These are phyloP conservation scores for Magnolia sinica DNA, from an alignment of 164 flowering plant genomes.

Conservation along the genomic window DNA sequence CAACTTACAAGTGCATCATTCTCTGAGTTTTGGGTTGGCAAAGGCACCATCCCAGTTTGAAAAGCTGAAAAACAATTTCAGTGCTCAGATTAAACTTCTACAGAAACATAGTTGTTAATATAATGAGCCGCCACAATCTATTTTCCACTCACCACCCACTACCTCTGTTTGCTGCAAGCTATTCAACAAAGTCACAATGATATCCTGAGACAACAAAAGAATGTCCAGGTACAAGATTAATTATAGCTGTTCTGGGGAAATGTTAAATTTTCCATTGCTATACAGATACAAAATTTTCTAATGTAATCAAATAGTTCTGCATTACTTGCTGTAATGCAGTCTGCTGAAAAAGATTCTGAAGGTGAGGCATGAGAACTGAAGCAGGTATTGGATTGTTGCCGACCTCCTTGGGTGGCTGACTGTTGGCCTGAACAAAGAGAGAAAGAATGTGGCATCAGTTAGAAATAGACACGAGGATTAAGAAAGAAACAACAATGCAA, in stretches of 20 bases:
- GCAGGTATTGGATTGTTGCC: slow-evolving; percentile 38
- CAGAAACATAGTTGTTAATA: not conserved
- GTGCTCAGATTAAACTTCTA: not conserved
- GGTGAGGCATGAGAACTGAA: slow-evolving; percentile 76
- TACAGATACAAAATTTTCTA: not conserved
- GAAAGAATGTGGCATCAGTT: not conserved
- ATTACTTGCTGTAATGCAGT: slow-evolving; percentile 83
- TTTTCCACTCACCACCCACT: slow-evolving; percentile 62
- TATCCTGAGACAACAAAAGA: slow-evolving; percentile 50
- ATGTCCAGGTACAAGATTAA: not conserved
- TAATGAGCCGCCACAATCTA: not conserved
- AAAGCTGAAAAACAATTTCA: slow-evolving; percentile 42
- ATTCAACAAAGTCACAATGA: slow-evolving; percentile 61
- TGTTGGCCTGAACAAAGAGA: slow-evolving; percentile 37
- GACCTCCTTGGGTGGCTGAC: slow-evolving; percentile 49
- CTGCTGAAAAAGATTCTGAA: slow-evolving; percentile 92
- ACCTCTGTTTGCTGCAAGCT: slow-evolving; percentile 67
- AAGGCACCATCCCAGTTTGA: slow-evolving; percentile 70
- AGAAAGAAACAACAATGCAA: too few species aligned
- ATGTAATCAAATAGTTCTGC: not conserved
- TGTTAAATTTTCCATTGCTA: not conserved
- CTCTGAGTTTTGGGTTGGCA: slow-evolving; percentile 56
- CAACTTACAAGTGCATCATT: slow-evolving; percentile 58
- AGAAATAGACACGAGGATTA: not conserved
- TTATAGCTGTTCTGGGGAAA: not conserved